Evolutionary conservation across 1,139 yeast genomes (phyloP), one percentile per base, ranked within the genome.

Genomic region (Torulaspora pretoriensis): DNA sequence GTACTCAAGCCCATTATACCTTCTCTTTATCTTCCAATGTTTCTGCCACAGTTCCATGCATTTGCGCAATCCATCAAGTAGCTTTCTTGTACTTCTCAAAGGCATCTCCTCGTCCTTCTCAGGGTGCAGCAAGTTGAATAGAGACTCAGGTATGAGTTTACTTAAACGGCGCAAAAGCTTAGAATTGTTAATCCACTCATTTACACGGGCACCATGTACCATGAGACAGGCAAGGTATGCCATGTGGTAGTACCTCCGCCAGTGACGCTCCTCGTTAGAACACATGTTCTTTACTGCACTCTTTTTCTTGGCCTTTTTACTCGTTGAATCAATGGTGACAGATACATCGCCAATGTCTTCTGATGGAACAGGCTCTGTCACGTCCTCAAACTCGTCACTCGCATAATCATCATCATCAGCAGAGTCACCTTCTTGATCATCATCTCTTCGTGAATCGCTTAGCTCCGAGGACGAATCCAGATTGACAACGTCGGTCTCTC

Each of bases 31-130:
- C 35, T 70, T 70, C 69, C 84, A 89, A 49, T 72, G 72, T 14
- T 69, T 68, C n/a, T 70, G 60, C 83, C 92, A 92, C 24, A 71
- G 67, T 19, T 69, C 71, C 78, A 85, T 75, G 1, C 85, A 64
- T 50, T 77, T 78, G 38, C 82, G 72, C 10, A 92, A 60, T 0
- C 92, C 89, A 60, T 88, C 97, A 2, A 89, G 68, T 35, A 92
- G 74, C 52, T 80, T 72, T 42, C 95, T 70, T 0, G 95, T 78
- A 51, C 81, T 80, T 52, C 73, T 60, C 53, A 72, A 61, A 38
- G 67, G 61, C 44, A 64, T 40, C 22, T 63, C 61, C 14, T 64
- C 57, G 38, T 66, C 67, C 16, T 59, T 57, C 43, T 69, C 65
- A 19, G 84, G 78, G 48, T 72, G 73, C 35, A 84, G 61, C 49